phyloP scores from a whole-genome alignment of 2,329 filamentous ascomycete genomes.

The Fusarium torulosum region DNA sequence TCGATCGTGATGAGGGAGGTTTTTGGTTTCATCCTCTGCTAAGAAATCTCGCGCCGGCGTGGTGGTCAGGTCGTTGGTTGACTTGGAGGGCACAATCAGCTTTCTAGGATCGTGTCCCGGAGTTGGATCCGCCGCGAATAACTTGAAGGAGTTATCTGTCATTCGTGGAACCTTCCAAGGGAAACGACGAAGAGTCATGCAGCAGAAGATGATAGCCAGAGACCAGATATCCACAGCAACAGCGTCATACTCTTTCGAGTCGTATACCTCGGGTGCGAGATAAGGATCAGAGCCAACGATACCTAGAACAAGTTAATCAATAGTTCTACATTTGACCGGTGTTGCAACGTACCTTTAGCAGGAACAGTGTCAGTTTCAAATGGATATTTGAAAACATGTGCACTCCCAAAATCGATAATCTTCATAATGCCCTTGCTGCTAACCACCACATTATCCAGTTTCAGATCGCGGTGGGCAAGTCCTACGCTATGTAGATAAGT shows the following conservation, averaged over 20 bases:
- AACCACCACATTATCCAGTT: constrained; percentile 97
- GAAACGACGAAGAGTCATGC: constrained; percentile 95
- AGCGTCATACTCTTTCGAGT: constrained; percentile 92
- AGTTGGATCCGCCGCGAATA: constrained; percentile 89
- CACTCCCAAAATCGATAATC: constrained; percentile 98
- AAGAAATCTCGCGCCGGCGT: constrained; percentile 57
- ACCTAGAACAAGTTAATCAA: constrained; percentile 54
- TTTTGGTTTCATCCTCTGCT: constrained; percentile 52
- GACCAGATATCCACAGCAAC: constrained; percentile 98
- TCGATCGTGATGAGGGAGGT: constrained; percentile 37
- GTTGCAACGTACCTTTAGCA: constrained; percentile 52
- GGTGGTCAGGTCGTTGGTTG: constrained; percentile 59
- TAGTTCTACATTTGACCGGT: neutral
- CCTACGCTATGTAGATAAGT: constrained; percentile 96
- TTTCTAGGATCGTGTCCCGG: constrained; percentile 74
- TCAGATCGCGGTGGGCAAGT: constrained; percentile 92
- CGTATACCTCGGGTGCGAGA: constrained; percentile 95
- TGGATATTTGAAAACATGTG: constrained; percentile 96
- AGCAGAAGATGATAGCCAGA: constrained; percentile 97
- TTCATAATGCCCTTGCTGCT: constrained; percentile 99
- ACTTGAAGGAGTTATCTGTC: constrained; percentile 93
- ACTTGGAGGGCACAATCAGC: constrained; percentile 61
- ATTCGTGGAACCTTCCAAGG: constrained; percentile 96
- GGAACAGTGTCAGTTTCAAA: constrained; percentile 78
- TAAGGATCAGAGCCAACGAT: constrained; percentile 92